phyloP scores from a whole-genome alignment of 306 rosid genomes.

The Rubus idaeus region DNA sequence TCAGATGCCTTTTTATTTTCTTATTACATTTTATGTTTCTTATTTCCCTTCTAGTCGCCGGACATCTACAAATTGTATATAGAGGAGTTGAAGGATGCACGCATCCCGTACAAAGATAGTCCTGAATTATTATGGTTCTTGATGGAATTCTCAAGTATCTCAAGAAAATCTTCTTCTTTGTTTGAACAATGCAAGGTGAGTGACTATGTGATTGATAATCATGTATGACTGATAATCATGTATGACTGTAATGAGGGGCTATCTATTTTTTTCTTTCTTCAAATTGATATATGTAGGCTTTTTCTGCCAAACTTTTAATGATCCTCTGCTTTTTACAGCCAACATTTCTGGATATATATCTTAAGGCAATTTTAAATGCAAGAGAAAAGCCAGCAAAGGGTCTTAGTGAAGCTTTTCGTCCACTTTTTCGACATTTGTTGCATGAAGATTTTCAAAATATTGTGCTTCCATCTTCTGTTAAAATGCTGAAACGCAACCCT shows the following conservation, averaged over 20 bases:
- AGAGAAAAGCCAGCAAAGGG: conserved; percentile 75
- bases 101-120: conserved; percentile 69
- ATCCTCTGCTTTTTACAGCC: conserved; percentile 54
- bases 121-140: conserved; percentile 66
- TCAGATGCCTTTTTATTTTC: conserved; percentile 2
- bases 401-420: conserved; percentile 77
- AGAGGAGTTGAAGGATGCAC: conserved; percentile 60
- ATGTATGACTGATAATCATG: background rate
- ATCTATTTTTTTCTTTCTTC: background rate
- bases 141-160: conserved; percentile 64
- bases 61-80: conserved; percentile 61
- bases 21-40: background rate
- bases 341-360: conserved; percentile 77
- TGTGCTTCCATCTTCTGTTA: conserved; percentile 77
- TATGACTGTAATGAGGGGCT: conserved; percentile 1
- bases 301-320: conserved; percentile 20
- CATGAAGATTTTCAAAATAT: conserved; percentile 78
- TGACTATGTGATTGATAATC: conserved; percentile 3
- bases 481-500: conserved; percentile 98
- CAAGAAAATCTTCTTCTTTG: conserved; percentile 53
- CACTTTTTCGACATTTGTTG: conserved; percentile 65
- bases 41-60: conserved; percentile 48
- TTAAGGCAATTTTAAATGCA: conserved; percentile 69
- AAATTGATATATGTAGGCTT: conserved; percentile 16
- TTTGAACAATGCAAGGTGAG: conserved; percentile 69